Conservation (phyloP, 169 alveolate species). For the Cryptosporidium canis region DNA sequence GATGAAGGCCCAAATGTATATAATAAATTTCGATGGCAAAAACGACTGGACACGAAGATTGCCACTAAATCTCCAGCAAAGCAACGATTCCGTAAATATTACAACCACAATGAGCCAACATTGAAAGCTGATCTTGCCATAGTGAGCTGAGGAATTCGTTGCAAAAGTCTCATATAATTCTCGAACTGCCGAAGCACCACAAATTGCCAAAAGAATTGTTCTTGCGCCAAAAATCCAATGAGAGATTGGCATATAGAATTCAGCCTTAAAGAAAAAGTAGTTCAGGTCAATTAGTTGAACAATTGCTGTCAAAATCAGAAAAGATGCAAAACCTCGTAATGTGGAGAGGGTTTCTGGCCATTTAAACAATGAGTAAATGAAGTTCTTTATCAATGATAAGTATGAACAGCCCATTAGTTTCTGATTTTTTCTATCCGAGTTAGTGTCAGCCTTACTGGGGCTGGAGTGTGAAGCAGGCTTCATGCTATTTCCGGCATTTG, state of each 20-base stretch:
- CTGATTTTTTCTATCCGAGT: background rate
- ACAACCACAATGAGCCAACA: constrained; percentile 25
- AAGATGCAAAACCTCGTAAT: constrained; percentile 76
- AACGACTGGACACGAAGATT: constrained; percentile 17
- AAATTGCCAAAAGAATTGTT: constrained; percentile 80
- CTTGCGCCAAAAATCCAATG: constrained; percentile 82
- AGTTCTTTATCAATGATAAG: background rate
- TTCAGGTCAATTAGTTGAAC: constrained; percentile 83
- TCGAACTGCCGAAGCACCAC: constrained; percentile 63
- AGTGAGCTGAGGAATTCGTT: background rate
- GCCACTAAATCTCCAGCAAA: constrained; percentile 64
- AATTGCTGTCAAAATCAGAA: constrained; percentile 77
- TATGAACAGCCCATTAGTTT: background rate
- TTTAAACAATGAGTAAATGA: background rate
- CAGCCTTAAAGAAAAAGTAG: constrained; percentile 84
- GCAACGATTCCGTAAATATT: constrained; percentile 40
- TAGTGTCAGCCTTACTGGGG: background rate
- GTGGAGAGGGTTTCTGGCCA: constrained; percentile 82
- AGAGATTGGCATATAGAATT: constrained; percentile 82
- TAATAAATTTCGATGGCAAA: constrained; percentile 34
- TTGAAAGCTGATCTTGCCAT: constrained; percentile 47
- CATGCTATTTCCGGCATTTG: constrained; percentile 22
- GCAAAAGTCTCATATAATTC: constrained; percentile 51
- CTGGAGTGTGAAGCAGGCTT: background rate
- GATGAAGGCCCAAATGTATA: constrained; percentile 15